Conservation (phyloP, 441 rosid species). For the Pelargonium fulgidum region DNA sequence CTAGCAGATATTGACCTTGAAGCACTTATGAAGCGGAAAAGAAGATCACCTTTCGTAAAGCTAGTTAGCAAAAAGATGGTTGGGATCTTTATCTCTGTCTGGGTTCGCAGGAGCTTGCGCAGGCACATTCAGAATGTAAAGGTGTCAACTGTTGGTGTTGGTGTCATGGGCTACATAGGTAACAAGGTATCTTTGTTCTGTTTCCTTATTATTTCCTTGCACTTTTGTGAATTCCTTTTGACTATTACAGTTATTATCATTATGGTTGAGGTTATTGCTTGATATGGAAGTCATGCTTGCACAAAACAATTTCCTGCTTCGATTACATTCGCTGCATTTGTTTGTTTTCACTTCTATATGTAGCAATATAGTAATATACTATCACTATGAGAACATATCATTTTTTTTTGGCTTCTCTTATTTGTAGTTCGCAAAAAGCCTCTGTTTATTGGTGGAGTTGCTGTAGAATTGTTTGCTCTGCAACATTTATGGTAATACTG, state of each 20-base stretch:
- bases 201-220: constrained; percentile 8
- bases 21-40: constrained; percentile 59
- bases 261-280: not conserved
- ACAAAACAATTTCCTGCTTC: not conserved
- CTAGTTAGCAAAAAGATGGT: constrained; percentile 97
- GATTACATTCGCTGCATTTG: too few relatives aligned
- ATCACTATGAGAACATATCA: not conserved
- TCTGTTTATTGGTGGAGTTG: not conserved
- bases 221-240: constrained; percentile 6
- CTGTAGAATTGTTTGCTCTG: too few relatives aligned
- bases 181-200: constrained; percentile 60
- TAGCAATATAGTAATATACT: too few relatives aligned
- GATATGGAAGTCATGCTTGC: not conserved
- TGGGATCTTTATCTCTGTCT: constrained; percentile 73
- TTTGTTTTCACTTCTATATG: too few relatives aligned
- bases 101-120: constrained; percentile 85
- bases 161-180: constrained; percentile 93
- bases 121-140: constrained; percentile 70
- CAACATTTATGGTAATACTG: too few relatives aligned
- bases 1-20: constrained; percentile 62
- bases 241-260: not conserved
- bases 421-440: not conserved
- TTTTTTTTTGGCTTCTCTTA: not conserved
- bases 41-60: constrained; percentile 63
- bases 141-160: constrained; percentile 95